Conservation (phyloP, 1,139 yeast species). For the Lipomyces yarrowii region DNA sequence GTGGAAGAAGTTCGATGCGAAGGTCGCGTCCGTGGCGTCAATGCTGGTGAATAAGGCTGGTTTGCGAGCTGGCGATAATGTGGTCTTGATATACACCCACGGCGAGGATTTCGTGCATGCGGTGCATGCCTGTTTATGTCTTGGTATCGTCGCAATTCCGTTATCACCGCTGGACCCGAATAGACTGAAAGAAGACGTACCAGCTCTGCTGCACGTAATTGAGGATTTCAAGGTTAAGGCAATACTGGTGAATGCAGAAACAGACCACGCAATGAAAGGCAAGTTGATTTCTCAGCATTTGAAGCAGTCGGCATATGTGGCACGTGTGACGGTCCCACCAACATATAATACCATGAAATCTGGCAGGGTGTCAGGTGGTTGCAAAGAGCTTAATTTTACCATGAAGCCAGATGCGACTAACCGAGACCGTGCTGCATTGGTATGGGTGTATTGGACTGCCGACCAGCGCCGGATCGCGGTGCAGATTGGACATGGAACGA, state of each 20-base stretch:
- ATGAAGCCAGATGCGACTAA: slow-evolving; percentile 39
- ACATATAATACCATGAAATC: slow-evolving; percentile 70
- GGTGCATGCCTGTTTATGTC: slow-evolving; percentile 78
- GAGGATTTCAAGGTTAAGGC: slow-evolving; percentile 72
- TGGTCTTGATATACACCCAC: slow-evolving; percentile 80
- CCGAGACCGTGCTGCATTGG: slow-evolving; percentile 49
- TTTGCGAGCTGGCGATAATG: slow-evolving; percentile 67
- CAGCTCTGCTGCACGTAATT: slow-evolving; percentile 65
- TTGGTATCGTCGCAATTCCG: slow-evolving; percentile 83
- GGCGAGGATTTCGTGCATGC: slow-evolving; percentile 87
- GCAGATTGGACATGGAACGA: slow-evolving; percentile 60
- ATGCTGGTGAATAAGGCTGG: slow-evolving; percentile 55
- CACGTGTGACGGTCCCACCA: slow-evolving; percentile 52
- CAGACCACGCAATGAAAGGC: slow-evolving; percentile 64
- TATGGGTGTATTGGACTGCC: slow-evolving; percentile 70
- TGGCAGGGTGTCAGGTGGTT: slow-evolving; percentile 57
- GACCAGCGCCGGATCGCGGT: slow-evolving; percentile 74
- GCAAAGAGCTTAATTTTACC: slow-evolving; percentile 47
- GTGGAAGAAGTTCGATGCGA: slow-evolving; percentile 82
- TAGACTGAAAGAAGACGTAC: slow-evolving; percentile 73
- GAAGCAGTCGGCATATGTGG: slow-evolving; percentile 55
- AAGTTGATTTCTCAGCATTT: slow-evolving; percentile 67
- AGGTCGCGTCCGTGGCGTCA: slow-evolving; percentile 71
- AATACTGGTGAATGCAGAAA: slow-evolving; percentile 76
- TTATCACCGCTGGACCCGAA: slow-evolving; percentile 72